Base-by-base conservation (phyloP, 257 asterid species). In the Paraleonurus japonicus region DNA sequence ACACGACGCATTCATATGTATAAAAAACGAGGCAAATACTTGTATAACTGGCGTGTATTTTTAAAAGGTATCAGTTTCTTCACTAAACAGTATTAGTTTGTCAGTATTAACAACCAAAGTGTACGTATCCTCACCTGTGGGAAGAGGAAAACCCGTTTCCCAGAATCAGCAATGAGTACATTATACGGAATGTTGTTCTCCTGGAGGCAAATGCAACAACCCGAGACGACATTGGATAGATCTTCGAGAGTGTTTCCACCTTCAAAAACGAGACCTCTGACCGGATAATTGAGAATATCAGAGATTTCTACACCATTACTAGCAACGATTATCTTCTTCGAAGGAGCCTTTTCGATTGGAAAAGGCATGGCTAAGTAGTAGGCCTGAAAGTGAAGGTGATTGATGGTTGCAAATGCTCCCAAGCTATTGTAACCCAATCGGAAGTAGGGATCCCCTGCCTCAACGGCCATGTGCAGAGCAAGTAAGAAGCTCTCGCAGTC, bases 371-470 rank as follows among this genome's bases (percentile, higher is more conserved):
- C 94, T 43, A 89, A 75, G 84, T 81, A 87, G 58, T 89, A 89
- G 13, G 96, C 96, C 87, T 94, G 97, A 71, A 94, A 94, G 81
- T 94, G 97, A 71, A 94, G 99, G 80, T 91, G 99, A 60, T 94
- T 94, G 81, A 94, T 91, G 66, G 99, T 94, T 62, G 96, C 99
- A 82, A 94, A 94, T 51, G 99, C 99, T 50, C 99, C 99, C 86
- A 94, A 75, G 85, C 99, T 94, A 76, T 91, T 91, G 85, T 94
- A 94, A 30, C 99, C 99, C 88, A 94, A 65, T 3, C 99, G 93
- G 80, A 89, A 94, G 80, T 86, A 89, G 24, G 98, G 98, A 72
- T 81, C 85, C 30, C 87, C 90, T 1, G 97, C 92, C 83, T 94
- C 96, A 1, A 76, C 88, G 76, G 96, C 97, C 96, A 94, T 83